These are phyloP conservation scores for Penicillium fuscoglaucum DNA, from an alignment of 2,329 filamentous ascomycete species.

Conservation along the genomic window DNA sequence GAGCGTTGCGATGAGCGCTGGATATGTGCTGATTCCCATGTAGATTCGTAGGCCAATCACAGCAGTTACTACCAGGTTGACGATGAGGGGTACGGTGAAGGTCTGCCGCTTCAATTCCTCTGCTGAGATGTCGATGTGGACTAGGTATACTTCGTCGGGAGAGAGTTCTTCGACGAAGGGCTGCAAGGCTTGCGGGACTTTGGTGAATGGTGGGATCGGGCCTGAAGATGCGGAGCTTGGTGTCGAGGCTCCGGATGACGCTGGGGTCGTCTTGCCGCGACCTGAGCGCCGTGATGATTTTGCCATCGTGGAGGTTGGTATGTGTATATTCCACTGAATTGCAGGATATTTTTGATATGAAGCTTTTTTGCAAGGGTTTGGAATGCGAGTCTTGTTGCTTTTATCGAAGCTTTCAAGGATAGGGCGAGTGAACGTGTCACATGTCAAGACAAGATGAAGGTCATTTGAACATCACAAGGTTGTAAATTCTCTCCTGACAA, in stretches of 20 bases:
- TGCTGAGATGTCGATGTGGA: constrained; percentile 75
- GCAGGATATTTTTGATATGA: background rate
- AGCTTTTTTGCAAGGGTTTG: background rate
- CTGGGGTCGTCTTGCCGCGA: constrained; percentile 30
- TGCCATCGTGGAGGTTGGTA: constrained; percentile 30
- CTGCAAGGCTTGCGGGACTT: constrained; percentile 61
- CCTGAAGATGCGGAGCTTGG: constrained; percentile 33
- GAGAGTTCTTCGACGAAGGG: constrained; percentile 68
- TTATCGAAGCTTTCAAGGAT: constrained; percentile 10
- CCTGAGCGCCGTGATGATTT: constrained; percentile 36
- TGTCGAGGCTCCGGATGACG: constrained; percentile 35
- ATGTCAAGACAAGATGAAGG: constrained; percentile 12
- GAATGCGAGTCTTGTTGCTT: background rate
- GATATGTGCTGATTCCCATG: constrained; percentile 71
- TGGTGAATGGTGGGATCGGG: constrained; percentile 67
- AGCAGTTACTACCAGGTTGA: constrained; percentile 68
- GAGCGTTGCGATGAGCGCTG: constrained; percentile 62
- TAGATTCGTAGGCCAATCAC: constrained; percentile 69
- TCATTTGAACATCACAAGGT: constrained; percentile 10
- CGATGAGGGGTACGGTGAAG: constrained; percentile 73
- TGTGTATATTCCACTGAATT: background rate
- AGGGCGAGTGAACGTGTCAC: constrained; percentile 19
- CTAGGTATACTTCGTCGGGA: constrained; percentile 73
- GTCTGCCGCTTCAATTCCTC: constrained; percentile 74
- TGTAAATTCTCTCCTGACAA: constrained; percentile 15